Evolutionary conservation across 768 basidiomycete genomes (phyloP).

Genomic region (Boletus reticuloceps): DNA sequence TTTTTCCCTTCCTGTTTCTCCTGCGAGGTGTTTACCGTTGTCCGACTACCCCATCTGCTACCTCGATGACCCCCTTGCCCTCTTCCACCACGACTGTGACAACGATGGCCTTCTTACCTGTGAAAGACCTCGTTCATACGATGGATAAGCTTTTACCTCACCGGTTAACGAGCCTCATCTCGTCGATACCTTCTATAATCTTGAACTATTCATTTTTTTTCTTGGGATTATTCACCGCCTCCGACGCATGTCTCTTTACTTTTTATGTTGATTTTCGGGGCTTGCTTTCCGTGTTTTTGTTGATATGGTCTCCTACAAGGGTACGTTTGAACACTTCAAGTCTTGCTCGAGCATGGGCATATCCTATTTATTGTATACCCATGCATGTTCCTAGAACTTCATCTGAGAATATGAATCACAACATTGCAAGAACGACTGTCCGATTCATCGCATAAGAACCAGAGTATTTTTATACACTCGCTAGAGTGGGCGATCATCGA

Average conservation of each 20-base stretch:
- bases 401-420: no score
- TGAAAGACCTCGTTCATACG: slow-evolving; percentile 17
- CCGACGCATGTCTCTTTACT: no score
- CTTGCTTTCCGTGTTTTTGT: no score
- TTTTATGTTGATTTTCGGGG: no score
- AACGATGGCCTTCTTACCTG: slow-evolving; percentile 1
- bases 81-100: neutral
- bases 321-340: neutral
- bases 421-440: no score
- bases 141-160: slow-evolving; percentile 25
- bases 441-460: no score
- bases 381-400: neutral
- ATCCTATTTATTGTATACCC: neutral
- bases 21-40: slow-evolving; percentile 3
- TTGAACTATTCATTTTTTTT: neutral
- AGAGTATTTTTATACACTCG: no score
- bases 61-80: neutral
- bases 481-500: no score
- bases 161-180: slow-evolving; percentile 37
- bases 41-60: slow-evolving; percentile 5
- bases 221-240: neutral
- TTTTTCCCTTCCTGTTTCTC: neutral
- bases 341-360: neutral
- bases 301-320: no score
- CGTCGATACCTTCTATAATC: slow-evolving; percentile 28